These are phyloP conservation scores for Pyrenophora seminiperda DNA, from an alignment of 2,329 filamentous ascomycete genomes.

Conservation along the genomic window DNA sequence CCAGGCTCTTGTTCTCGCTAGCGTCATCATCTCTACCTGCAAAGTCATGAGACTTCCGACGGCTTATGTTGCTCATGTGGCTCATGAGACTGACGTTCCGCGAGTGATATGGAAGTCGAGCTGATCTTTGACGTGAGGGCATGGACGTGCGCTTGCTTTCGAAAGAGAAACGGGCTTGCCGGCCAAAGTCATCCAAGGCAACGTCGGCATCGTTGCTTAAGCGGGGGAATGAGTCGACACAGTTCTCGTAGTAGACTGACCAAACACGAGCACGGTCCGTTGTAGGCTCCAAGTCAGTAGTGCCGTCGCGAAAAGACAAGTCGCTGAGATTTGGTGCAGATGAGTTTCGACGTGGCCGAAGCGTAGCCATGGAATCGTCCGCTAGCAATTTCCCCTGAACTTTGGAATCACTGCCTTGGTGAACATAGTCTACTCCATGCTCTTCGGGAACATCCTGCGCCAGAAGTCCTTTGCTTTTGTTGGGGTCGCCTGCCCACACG, in stretches of 20 bases:
- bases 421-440: neutral
- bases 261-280: conserved; percentile 38
- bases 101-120: conserved; percentile 20
- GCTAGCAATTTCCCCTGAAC: conserved; percentile 19
- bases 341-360: conserved; percentile 32
- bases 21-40: conserved; percentile 20
- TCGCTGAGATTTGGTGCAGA: conserved; percentile 28
- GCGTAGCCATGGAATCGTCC: conserved; percentile 32
- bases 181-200: conserved; percentile 22
- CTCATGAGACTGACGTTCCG: conserved; percentile 32
- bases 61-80: conserved; percentile 25
- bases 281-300: conserved; percentile 9
- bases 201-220: conserved; percentile 27
- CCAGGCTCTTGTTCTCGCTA: conserved; percentile 33
- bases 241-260: conserved; percentile 46
- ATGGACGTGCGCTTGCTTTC: conserved; percentile 23
- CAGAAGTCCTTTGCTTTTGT: conserved; percentile 11
- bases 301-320: conserved; percentile 17
- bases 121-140: conserved; percentile 22
- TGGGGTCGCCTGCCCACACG: conserved; percentile 31
- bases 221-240: conserved; percentile 35
- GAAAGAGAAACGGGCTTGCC: conserved; percentile 22
- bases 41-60: conserved; percentile 23
- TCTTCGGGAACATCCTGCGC: neutral
- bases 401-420: conserved; percentile 12